Evolutionary conservation across 768 basidiomycete species (phyloP), one percentile per base, ranked within the genome.

Genomic region (Amylocystis lapponica): DNA sequence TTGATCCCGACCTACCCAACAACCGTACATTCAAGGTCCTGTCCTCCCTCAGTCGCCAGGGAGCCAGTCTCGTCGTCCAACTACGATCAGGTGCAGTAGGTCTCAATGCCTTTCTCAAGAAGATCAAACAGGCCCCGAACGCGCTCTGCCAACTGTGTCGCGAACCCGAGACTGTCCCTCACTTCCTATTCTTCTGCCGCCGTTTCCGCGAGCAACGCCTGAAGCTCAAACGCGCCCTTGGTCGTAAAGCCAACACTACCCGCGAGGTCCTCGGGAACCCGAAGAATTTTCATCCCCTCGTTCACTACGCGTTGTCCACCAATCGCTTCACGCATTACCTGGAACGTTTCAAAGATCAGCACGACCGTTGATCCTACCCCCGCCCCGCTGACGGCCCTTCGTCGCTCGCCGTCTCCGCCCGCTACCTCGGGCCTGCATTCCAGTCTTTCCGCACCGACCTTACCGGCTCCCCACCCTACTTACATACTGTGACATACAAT

Each of bases 71-170:
- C 2, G 48, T 66, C 10, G 44, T 59, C 21, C 65, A 66, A 29
- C 57, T 69, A 2, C 32, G 61, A 5, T 62, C 64, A 2, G 58
- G 60, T 3, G 66, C 67, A 34, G 45, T 43, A 4, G 56, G 59
- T 0, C 57, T 68, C 3, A 58, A 64, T 27, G 26, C 47, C 5
- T 55, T 64, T 50, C 59, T 56, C 3, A 21, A 39, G 16, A 39
- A 42, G 5, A 53, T 58, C 13, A 27, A 39, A 1, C 36, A 41
- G 33, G 43, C 40, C 3, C 36, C 14, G 39, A 1, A 25, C 40
- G 0, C 13, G 14, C 2, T 58, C 54, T 36, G 50, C 50, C 9
- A 27, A 17, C 1, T 57, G 55, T 14, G 23, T 4, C 3, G 4
- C 1, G 25, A 17, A 8, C 21, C 9, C 3, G 53, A 57, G 36